Percentiles rank a stretch among this genome's conserved stretches.
Conservation (phyloP, 306 rosid genomes). For the Albizia julibrissin region DNA sequence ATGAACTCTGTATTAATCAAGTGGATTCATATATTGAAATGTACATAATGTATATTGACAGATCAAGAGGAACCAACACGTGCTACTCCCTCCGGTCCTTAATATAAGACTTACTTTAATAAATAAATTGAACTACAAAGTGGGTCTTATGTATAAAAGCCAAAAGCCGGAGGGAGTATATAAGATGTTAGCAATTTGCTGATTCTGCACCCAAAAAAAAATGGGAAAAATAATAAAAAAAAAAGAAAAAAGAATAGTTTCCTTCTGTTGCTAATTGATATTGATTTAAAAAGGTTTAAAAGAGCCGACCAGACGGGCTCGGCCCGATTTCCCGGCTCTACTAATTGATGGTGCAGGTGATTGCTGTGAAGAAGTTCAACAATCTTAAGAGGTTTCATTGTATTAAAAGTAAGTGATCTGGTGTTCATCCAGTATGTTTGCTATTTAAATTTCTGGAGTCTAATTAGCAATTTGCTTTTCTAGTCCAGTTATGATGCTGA, state of each 20-base stretch:
- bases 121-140: too few relatives aligned
- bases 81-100: neutral
- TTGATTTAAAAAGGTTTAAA: too few relatives aligned
- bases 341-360: conserved; percentile 7
- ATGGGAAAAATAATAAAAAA: neutral
- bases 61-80: conserved; percentile 16
- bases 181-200: conserved; percentile 22
- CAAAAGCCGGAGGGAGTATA: neutral
- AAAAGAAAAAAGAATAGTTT: neutral
- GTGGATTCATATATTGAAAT: conserved; percentile 19
- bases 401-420: conserved; percentile 11
- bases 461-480: conserved; percentile 8
- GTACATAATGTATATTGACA: conserved; percentile 19
- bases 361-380: neutral
- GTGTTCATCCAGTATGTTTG: neutral
- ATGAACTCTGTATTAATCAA: conserved; percentile 6
- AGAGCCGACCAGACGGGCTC: too few relatives aligned
- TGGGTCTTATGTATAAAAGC: too few relatives aligned
- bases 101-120: too few relatives aligned
- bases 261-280: neutral
- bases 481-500: conserved; percentile 3
- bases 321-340: too few relatives aligned
- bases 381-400: neutral
- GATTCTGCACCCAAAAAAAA: conserved; percentile 1
- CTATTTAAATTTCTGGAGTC: neutral